Conservation (phyloP, 1,284 basidiomycete species). For the Malassezia vespertilionis region DNA sequence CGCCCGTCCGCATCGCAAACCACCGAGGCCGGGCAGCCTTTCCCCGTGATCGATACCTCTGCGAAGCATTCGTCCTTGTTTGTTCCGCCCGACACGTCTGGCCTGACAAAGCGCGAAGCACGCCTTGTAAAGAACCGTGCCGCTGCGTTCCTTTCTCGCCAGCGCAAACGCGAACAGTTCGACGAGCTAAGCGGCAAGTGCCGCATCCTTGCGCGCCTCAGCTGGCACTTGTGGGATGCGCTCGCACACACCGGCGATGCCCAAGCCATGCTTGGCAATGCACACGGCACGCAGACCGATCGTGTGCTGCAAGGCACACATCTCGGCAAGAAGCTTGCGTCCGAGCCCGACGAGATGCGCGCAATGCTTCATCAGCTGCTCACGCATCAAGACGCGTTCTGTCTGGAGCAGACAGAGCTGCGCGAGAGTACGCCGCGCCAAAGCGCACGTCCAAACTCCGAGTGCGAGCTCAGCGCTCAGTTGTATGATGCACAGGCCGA, state of each 20-base stretch:
- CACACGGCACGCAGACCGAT: background rate
- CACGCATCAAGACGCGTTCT: constrained; percentile 10
- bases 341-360: constrained; percentile 13
- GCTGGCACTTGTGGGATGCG: constrained; percentile 36
- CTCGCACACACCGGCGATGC: background rate
- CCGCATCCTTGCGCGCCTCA: constrained; percentile 35
- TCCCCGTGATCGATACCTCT: constrained; percentile 46
- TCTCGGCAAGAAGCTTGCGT: constrained; percentile 2
- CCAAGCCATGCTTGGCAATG: background rate
- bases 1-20: constrained; percentile 41
- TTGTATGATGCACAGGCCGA: constrained; percentile 2
- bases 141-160: constrained; percentile 75
- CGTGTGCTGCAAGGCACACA: constrained; percentile 1
- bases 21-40: constrained; percentile 42
- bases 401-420: background rate
- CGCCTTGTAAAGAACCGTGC: constrained; percentile 81
- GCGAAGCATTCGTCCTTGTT: constrained; percentile 52
- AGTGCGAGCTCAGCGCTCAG: constrained; percentile 6
- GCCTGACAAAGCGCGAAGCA: constrained; percentile 75
- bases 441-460: background rate
- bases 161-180: constrained; percentile 82
- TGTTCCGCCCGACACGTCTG: constrained; percentile 72
- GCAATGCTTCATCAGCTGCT: constrained; percentile 12
- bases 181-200: constrained; percentile 74
- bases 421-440: constrained; percentile 1